Conservation (phyloP, 441 rosid species). For the Rhodomyrtus psidioides region DNA sequence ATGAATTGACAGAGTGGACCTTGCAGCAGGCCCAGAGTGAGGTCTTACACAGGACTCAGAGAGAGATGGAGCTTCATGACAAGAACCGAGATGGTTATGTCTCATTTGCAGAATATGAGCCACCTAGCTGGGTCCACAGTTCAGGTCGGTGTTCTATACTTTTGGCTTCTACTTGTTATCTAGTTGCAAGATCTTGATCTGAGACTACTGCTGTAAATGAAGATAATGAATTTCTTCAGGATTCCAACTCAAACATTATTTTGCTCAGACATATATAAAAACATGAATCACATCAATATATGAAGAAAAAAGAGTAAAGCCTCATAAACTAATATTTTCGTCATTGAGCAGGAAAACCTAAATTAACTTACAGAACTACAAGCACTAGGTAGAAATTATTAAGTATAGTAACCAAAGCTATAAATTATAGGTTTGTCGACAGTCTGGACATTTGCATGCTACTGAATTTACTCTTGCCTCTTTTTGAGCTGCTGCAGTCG, state of each 20-base stretch:
- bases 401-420: neutral
- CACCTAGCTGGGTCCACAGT: slow-evolving; percentile 78
- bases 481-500: neutral
- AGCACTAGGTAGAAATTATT: neutral
- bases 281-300: neutral
- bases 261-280: neutral
- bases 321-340: neutral
- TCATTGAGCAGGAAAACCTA: neutral
- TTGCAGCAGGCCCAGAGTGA: slow-evolving; percentile 61
- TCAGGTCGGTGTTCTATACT: slow-evolving; percentile 31
- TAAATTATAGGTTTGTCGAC: neutral
- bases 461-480: neutral
- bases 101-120: slow-evolving; percentile 79
- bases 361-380: neutral
- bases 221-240: neutral
- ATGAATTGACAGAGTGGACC: slow-evolving; percentile 84
- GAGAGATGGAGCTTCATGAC: slow-evolving; percentile 89
- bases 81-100: slow-evolving; percentile 70
- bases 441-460: neutral
- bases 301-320: neutral
- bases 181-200: neutral
- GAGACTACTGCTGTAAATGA: neutral
- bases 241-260: neutral
- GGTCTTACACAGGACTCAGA: slow-evolving; percentile 64
- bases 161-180: neutral